phyloP scores from a whole-genome alignment of 805 yeast genomes.

The Saccharomycopsis selenospora region DNA sequence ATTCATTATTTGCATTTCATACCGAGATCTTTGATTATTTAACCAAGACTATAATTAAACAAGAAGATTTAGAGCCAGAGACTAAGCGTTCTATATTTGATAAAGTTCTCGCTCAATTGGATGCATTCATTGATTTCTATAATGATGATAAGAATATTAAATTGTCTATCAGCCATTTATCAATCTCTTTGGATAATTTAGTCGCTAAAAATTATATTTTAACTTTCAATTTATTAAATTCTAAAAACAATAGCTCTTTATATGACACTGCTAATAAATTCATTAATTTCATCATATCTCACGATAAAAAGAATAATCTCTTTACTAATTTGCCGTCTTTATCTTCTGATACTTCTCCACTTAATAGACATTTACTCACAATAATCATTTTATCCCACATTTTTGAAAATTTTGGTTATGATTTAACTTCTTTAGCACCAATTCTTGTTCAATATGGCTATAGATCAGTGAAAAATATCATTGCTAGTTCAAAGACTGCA shows the following conservation, averaged over 20 bases:
- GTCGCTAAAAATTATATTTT: constrained; percentile 14
- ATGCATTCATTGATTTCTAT: constrained; percentile 15
- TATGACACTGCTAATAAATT: constrained; percentile 28
- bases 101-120: constrained; percentile 4
- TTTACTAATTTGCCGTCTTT: constrained; percentile 4
- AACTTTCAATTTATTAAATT: constrained; percentile 6
- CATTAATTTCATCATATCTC: constrained; percentile 25
- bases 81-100: constrained; percentile 5
- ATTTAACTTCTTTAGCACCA: constrained; percentile 23
- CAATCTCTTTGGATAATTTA: constrained; percentile 5
- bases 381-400: constrained; percentile 12
- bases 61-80: background rate
- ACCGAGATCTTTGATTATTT: background rate
- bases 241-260: constrained; percentile 16
- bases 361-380: constrained; percentile 5
- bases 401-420: constrained; percentile 19
- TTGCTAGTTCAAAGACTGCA: constrained; percentile 8
- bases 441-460: constrained; percentile 15
- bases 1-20: background rate
- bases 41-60: background rate
- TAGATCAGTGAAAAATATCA: constrained; percentile 15
- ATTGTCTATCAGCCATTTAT: constrained; percentile 7
- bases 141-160: constrained; percentile 10
- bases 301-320: constrained; percentile 18
- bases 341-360: constrained; percentile 2